These are phyloP conservation scores for Pythium oligandrum DNA, from an alignment of 352 stramenopile species.

Conservation along the genomic window DNA sequence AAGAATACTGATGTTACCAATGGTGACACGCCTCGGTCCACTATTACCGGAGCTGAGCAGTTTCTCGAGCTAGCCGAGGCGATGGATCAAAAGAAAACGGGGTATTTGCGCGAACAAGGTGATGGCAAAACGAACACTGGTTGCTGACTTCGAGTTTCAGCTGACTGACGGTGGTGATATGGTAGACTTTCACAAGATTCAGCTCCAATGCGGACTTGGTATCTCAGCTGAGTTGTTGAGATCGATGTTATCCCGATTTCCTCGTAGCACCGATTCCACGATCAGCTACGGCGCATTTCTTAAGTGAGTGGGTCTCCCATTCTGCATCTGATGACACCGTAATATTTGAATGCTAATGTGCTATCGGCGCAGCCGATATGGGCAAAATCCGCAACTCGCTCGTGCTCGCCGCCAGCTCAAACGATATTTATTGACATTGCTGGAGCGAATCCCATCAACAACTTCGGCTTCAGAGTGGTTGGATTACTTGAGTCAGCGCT, in stretches of 20 bases:
- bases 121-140: background rate
- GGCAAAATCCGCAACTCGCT: conserved; percentile 33
- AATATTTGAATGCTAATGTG: background rate
- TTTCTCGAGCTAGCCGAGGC: conserved; percentile 47
- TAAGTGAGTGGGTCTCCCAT: conserved; percentile 22
- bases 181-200: conserved; percentile 35
- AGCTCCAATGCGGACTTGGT: conserved; percentile 25
- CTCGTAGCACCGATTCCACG: conserved; percentile 21
- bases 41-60: conserved; percentile 42
- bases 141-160: too few species aligned
- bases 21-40: conserved; percentile 31
- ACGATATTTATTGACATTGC: conserved; percentile 18
- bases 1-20: background rate
- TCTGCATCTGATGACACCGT: conserved; percentile 2
- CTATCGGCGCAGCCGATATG: conserved; percentile 31
- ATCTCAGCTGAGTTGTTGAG: conserved; percentile 25
- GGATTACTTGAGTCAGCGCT: background rate
- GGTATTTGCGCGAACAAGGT: conserved; percentile 41
- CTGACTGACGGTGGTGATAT: background rate
- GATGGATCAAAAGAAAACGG: conserved; percentile 27
- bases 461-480: conserved; percentile 1
- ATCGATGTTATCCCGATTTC: conserved; percentile 49
- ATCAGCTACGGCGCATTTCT: conserved; percentile 48
- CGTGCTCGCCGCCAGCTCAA: conserved; percentile 40
- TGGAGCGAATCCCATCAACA: conserved; percentile 26